Evolutionary conservation across 2,329 filamentous ascomycete genomes (phyloP).

Genomic region (Mycogone perniciosa): DNA sequence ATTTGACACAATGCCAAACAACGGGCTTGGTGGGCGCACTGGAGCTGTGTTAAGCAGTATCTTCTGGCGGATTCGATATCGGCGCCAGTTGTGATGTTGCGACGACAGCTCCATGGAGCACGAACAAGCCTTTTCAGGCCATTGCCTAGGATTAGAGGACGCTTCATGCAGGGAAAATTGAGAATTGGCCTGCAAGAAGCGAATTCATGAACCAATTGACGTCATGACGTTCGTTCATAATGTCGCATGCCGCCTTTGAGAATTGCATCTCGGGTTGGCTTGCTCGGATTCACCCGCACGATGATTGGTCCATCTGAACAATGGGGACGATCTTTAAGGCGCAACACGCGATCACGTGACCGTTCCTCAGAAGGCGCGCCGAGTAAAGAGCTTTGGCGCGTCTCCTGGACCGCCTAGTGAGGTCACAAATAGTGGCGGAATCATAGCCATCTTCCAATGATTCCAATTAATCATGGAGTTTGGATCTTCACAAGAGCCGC

Average conservation of each 20-base stretch:
- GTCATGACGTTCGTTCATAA: constrained; percentile 8
- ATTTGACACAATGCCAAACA: neutral
- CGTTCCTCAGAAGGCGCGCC: constrained; percentile 26
- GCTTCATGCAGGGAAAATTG: constrained; percentile 31
- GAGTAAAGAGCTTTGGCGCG: constrained; percentile 25
- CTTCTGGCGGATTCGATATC: constrained; percentile 47
- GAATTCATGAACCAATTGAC: constrained; percentile 4
- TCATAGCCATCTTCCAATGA: constrained; percentile 6
- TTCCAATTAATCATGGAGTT: constrained; percentile 31
- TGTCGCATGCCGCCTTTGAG: neutral
- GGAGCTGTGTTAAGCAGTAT: constrained; percentile 49
- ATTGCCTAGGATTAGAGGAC: constrained; percentile 29
- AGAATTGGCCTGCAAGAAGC: neutral
- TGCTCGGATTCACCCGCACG: neutral
- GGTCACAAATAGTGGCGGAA: neutral
- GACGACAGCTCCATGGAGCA: constrained; percentile 27
- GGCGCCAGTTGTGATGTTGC: constrained; percentile 40
- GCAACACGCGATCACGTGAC: constrained; percentile 34
- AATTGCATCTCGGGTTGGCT: neutral
- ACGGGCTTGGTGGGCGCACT: constrained; percentile 25
- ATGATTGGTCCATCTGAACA: neutral
- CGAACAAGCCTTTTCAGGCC: constrained; percentile 32
- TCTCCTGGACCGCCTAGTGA: constrained; percentile 28
- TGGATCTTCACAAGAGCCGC: constrained; percentile 35
- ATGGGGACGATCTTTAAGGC: constrained; percentile 6